Conservation (phyloP, 352 stramenopile genomes). For the Phytophthora ohioensis region DNA sequence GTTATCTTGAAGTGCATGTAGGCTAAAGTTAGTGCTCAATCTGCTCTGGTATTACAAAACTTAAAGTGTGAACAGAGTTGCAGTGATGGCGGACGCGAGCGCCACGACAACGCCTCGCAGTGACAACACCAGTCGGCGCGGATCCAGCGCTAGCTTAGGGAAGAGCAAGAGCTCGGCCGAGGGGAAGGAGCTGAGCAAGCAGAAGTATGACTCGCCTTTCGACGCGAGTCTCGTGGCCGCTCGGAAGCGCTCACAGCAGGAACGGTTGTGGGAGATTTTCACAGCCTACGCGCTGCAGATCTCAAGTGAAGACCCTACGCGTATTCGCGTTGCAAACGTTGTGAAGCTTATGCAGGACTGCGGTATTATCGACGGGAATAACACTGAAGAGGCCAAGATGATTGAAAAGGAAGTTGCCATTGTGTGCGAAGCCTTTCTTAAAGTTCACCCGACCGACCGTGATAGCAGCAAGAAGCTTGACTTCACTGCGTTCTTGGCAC, state of each 20-base stretch:
- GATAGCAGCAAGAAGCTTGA: slow-evolving; percentile 74
- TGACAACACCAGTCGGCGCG: slow-evolving; percentile 20
- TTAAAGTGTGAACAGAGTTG: not conserved
- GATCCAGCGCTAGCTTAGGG: slow-evolving; percentile 14
- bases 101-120: slow-evolving; percentile 3
- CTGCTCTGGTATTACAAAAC: not conserved
- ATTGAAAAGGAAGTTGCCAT: slow-evolving; percentile 80
- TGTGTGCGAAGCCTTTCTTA: slow-evolving; percentile 78
- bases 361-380: slow-evolving; percentile 64
- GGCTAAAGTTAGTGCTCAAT: slow-evolving; percentile 18
- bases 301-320: slow-evolving; percentile 79
- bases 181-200: slow-evolving; percentile 44
- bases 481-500: slow-evolving; percentile 72
- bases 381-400: slow-evolving; percentile 66
- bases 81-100: slow-evolving; percentile 20
- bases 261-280: slow-evolving; percentile 85
- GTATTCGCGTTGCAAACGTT: slow-evolving; percentile 71
- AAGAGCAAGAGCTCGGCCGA: slow-evolving; percentile 26
- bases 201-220: slow-evolving; percentile 69
- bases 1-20: slow-evolving; percentile 15
- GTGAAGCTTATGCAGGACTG: slow-evolving; percentile 85
- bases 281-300: slow-evolving; percentile 78
- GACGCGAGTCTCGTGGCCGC: slow-evolving; percentile 64
- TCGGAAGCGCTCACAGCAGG: slow-evolving; percentile 67
- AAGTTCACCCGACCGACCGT: slow-evolving; percentile 62